A percentile compares a stretch with the other conserved stretches of the same genome.
These are phyloP conservation scores for Podila minutissima DNA, from an alignment of 192 early-diverging fungal species.

Conservation along the genomic window DNA sequence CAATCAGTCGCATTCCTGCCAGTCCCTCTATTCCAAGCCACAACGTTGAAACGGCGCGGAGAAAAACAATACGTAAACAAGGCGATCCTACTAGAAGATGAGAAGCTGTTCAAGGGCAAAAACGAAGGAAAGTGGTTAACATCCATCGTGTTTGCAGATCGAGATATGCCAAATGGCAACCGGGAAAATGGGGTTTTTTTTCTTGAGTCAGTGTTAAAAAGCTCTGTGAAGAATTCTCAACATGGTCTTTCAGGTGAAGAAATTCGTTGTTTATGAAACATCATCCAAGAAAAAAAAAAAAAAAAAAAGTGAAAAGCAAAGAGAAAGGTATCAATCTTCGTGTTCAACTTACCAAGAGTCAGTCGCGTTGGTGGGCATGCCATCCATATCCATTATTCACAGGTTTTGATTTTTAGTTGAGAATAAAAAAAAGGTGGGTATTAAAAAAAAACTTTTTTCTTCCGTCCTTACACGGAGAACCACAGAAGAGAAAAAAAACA, in stretches of 20 bases:
- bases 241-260: conserved; percentile 55
- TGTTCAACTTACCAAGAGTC: not conserved
- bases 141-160: too few species aligned
- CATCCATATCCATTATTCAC: too few species aligned
- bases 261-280: conserved; percentile 53
- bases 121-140: too few species aligned
- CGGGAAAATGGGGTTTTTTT: too few species aligned
- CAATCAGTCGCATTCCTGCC: too few species aligned
- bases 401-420: not conserved
- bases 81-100: too few species aligned
- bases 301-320: not conserved
- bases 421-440: not conserved
- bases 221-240: conserved; percentile 52
- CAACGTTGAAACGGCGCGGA: too few species aligned
- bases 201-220: conserved; percentile 51
- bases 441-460: not conserved
- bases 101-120: too few species aligned
- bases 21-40: too few species aligned
- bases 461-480: conserved; percentile 2
- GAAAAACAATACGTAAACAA: too few species aligned
- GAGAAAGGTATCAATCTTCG: not conserved
- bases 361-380: too few species aligned
- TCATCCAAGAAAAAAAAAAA: conserved; percentile 26
- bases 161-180: too few species aligned
- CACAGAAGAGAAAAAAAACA: not conserved